These are phyloP conservation scores for Acaromyces ingoldii DNA, from an alignment of 1,284 basidiomycete genomes.

Conservation along the genomic window DNA sequence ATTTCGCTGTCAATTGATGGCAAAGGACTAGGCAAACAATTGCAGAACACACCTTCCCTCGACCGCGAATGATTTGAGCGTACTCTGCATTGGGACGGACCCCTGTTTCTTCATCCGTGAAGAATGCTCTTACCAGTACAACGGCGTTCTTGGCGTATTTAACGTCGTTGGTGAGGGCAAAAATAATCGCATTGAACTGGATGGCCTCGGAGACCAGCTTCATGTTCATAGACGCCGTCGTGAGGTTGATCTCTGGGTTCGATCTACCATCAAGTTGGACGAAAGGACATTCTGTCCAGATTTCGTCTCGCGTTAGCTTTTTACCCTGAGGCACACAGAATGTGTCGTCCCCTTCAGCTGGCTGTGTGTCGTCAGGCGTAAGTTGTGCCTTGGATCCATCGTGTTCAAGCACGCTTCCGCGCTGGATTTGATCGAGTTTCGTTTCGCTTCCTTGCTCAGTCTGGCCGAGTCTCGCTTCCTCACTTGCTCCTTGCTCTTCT, in stretches of 20 bases:
- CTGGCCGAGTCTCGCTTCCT: no score
- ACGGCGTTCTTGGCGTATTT: conserved; percentile 20
- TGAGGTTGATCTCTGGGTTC: conserved; percentile 62
- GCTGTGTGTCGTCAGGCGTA: background rate
- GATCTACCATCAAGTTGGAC: conserved; percentile 60
- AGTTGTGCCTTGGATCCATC: background rate
- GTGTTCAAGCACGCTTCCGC: background rate
- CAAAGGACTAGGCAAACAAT: background rate
- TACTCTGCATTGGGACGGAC: conserved; percentile 69
- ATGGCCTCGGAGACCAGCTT: conserved; percentile 61
- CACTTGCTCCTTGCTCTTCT: no score
- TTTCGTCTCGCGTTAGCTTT: conserved; percentile 1
- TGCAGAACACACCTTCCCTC: conserved; percentile 56
- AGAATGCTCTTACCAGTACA: conserved; percentile 60
- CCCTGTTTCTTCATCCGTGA: conserved; percentile 59
- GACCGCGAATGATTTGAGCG: conserved; percentile 64
- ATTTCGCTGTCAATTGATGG: no score
- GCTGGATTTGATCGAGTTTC: background rate
- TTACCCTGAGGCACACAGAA: conserved; percentile 1
- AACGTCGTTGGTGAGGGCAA: conserved; percentile 55
- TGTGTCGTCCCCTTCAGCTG: background rate
- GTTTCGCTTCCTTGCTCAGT: background rate
- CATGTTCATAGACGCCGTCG: conserved; percentile 60
- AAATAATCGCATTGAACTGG: conserved; percentile 63
- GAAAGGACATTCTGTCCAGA: conserved; percentile 62